phyloP scores from a whole-genome alignment of 257 asterid species.

The Jasminum sambac region DNA sequence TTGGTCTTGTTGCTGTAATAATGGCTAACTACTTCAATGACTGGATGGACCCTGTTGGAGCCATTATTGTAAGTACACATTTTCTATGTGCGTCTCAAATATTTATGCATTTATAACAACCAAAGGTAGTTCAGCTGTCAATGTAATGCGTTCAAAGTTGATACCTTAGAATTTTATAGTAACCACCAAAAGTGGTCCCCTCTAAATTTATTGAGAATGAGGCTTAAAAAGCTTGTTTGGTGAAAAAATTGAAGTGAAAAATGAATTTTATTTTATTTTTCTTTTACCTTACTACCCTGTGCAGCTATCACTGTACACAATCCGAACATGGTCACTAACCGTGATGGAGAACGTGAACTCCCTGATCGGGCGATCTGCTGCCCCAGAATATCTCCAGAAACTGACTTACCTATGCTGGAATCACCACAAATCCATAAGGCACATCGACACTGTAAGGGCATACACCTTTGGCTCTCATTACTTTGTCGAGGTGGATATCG shows the following conservation, averaged over 20 bases:
- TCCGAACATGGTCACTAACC: constrained; percentile 55
- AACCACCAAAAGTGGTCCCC: too few species aligned
- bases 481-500: constrained; percentile 58
- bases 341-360: constrained; percentile 57
- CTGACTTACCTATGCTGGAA: constrained; percentile 61
- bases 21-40: constrained; percentile 44
- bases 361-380: constrained; percentile 50
- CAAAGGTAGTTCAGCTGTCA: not conserved
- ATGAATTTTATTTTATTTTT: too few species aligned
- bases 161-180: not conserved
- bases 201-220: too few species aligned
- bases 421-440: constrained; percentile 53
- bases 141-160: not conserved
- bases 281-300: constrained; percentile 3
- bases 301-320: constrained; percentile 53
- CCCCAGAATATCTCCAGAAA: constrained; percentile 53
- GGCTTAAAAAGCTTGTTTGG: not conserved
- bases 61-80: constrained; percentile 46
- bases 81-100: not conserved
- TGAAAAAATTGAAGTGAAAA: too few species aligned
- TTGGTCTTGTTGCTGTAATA: constrained; percentile 49
- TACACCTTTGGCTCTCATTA: constrained; percentile 58
- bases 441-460: constrained; percentile 54
- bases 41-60: constrained; percentile 65
- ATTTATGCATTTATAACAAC: not conserved